These are phyloP conservation scores for Aspergillus heteromorphus DNA, from an alignment of 495 filamentous ascomycete genomes.

Conservation along the genomic window DNA sequence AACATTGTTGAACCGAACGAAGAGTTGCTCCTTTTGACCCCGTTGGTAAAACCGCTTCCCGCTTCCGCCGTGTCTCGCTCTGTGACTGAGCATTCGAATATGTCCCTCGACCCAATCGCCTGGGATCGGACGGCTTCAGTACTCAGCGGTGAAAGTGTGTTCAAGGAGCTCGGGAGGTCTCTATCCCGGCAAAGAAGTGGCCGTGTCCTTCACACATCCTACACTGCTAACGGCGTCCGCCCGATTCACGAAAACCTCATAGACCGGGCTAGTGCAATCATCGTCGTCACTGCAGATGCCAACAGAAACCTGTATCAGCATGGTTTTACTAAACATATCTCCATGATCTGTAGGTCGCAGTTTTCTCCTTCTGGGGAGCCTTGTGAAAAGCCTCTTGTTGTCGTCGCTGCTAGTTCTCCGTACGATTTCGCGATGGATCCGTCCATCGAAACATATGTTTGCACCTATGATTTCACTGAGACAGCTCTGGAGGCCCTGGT, in stretches of 20 bases:
- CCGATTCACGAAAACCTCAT: slow-evolving; percentile 88
- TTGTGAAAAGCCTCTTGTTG: slow-evolving; percentile 63
- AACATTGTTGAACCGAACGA: slow-evolving; percentile 74
- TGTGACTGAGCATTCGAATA: slow-evolving; percentile 43
- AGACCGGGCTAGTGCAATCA: slow-evolving; percentile 75
- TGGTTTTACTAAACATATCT: slow-evolving; percentile 86
- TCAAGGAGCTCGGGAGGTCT: slow-evolving; percentile 74
- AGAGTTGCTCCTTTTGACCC: slow-evolving; percentile 76
- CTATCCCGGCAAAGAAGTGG: slow-evolving; percentile 76
- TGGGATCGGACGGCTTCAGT: slow-evolving; percentile 61
- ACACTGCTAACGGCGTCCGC: slow-evolving; percentile 82
- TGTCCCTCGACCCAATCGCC: slow-evolving; percentile 50
- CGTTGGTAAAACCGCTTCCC: slow-evolving; percentile 78
- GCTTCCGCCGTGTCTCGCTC: slow-evolving; percentile 66
- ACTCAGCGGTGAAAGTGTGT: slow-evolving; percentile 82
- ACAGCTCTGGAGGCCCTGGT: slow-evolving; percentile 79
- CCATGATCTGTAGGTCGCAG: slow-evolving; percentile 85
- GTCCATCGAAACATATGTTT: slow-evolving; percentile 80
- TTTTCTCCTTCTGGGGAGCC: slow-evolving; percentile 50
- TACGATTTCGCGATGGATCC: slow-evolving; percentile 95
- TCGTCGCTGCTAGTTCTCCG: slow-evolving; percentile 85
- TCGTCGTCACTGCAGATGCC: slow-evolving; percentile 84
- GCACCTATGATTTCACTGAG: slow-evolving; percentile 92
- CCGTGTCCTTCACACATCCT: slow-evolving; percentile 82
- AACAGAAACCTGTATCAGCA: slow-evolving; percentile 87